A percentile compares a stretch with the other conserved stretches of the same genome.
phyloP scores from a whole-genome alignment of 1,284 basidiomycete genomes.

The Ustilago shanxiensis region DNA sequence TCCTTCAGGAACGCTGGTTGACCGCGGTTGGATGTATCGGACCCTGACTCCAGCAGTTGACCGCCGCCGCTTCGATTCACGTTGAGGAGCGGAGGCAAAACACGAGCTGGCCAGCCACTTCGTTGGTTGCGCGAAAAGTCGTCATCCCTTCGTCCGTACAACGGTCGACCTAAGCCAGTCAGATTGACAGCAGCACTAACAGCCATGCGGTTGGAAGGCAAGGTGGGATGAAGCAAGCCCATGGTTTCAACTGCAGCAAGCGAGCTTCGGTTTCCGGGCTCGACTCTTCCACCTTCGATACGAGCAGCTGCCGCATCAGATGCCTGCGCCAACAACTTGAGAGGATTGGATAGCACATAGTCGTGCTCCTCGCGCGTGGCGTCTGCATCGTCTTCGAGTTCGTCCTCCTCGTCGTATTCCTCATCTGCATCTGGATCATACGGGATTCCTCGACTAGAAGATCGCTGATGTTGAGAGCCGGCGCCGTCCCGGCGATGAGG shows the following conservation, averaged over 20 bases:
- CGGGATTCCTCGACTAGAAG: conserved; percentile 25
- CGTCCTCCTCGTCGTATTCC: conserved; percentile 58
- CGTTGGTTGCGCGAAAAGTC: conserved; percentile 22
- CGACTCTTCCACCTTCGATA: conserved; percentile 46
- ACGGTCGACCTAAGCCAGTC: conserved; percentile 44
- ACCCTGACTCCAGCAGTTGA: not conserved
- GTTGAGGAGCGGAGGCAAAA: conserved; percentile 44
- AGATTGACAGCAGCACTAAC: conserved; percentile 46
- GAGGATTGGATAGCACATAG: conserved; percentile 61
- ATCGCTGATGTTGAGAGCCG: conserved; percentile 28
- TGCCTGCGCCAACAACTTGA: conserved; percentile 59
- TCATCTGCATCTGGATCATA: conserved; percentile 53
- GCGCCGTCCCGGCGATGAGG: conserved; percentile 21
- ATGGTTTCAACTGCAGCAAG: conserved; percentile 55
- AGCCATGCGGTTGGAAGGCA: conserved; percentile 48
- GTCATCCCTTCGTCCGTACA: conserved; percentile 41
- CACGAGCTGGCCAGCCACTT: conserved; percentile 42
- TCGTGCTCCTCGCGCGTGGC: conserved; percentile 52
- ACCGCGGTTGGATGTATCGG: conserved; percentile 9
- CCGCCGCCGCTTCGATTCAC: conserved; percentile 5
- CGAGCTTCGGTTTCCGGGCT: conserved; percentile 36
- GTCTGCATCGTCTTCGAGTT: conserved; percentile 53
- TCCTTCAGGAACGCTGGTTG: conserved; percentile 43
- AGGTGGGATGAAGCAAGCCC: conserved; percentile 48
- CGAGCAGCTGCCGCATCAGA: conserved; percentile 55